A percentile compares a stretch with the other conserved stretches of the same genome.
Evolutionary conservation across 495 filamentous ascomycete genomes (phyloP).

Genomic region (Mycothermus thermophilus): DNA sequence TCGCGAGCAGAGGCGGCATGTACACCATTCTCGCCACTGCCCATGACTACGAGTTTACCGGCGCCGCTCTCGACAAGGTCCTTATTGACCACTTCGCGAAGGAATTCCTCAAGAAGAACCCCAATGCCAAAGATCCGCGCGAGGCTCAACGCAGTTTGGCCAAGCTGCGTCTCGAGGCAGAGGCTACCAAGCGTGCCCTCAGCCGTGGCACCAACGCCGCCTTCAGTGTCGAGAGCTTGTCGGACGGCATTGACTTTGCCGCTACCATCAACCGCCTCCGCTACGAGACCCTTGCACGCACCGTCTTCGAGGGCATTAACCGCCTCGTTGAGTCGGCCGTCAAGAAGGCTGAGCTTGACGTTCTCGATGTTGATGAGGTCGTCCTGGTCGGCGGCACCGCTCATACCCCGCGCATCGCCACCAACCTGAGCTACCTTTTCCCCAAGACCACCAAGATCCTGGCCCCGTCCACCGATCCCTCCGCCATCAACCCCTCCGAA

Average conservation of each 20-base stretch:
- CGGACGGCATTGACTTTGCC: conserved; percentile 78
- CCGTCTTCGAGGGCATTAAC: conserved; percentile 76
- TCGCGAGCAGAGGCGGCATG: conserved; percentile 85
- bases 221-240: conserved; percentile 79
- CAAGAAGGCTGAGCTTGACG: conserved; percentile 82
- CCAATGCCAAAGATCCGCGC: conserved; percentile 68
- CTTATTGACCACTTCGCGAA: conserved; percentile 94
- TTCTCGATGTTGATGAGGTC: conserved; percentile 88
- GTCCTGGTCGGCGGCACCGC: conserved; percentile 85
- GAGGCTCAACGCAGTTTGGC: conserved; percentile 66
- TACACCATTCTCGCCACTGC: conserved; percentile 89
- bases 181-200: conserved; percentile 78
- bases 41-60: conserved; percentile 87
- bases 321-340: conserved; percentile 70
- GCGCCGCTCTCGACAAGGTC: conserved; percentile 69
- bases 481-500: conserved; percentile 86
- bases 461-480: conserved; percentile 60
- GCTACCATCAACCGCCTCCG: conserved; percentile 84
- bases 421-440: conserved; percentile 63
- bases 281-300: conserved; percentile 76
- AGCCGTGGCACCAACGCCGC: conserved; percentile 74
- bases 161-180: conserved; percentile 84
- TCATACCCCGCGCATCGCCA: conserved; percentile 85
- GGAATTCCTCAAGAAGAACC: conserved; percentile 85
- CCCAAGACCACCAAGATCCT: conserved; percentile 63